phyloP scores from a whole-genome alignment of 129 eudicot species.

The Ambrosia trifida region DNA sequence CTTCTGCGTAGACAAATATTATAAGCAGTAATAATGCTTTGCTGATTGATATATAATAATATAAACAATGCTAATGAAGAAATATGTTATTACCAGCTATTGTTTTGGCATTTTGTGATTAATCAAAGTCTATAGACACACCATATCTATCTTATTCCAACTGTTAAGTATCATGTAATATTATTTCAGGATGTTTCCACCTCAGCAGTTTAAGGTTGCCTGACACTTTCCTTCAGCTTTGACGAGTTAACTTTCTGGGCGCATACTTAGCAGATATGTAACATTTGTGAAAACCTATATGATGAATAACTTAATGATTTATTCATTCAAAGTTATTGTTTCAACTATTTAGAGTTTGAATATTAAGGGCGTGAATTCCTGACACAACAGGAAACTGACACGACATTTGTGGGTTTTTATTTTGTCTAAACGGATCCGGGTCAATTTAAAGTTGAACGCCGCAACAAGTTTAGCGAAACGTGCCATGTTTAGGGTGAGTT shows the following conservation, averaged over 20 bases:
- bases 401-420: too few relatives aligned
- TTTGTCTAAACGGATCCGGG: neutral
- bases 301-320: constrained; percentile 11
- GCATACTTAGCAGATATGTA: constrained; percentile 59
- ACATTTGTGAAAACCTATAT: constrained; percentile 73
- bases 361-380: neutral
- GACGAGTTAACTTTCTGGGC: constrained; percentile 54
- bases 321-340: neutral
- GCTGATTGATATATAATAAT: neutral
- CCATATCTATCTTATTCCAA: constrained; percentile 16
- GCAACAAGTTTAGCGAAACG: neutral
- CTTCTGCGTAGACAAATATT: constrained; percentile 23
- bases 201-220: constrained; percentile 53
- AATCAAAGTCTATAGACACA: too few relatives aligned
- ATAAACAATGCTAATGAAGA: constrained; percentile 7
- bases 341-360: neutral
- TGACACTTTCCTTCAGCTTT: constrained; percentile 49
- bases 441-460: neutral
- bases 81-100: constrained; percentile 64
- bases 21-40: neutral
- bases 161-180: constrained; percentile 19
- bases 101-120: constrained; percentile 84
- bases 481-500: neutral
- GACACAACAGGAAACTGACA: neutral
- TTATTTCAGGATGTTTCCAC: constrained; percentile 25